Evolutionary conservation across 306 rosid genomes (phyloP).

Genomic region (Hippophae tibetana): DNA sequence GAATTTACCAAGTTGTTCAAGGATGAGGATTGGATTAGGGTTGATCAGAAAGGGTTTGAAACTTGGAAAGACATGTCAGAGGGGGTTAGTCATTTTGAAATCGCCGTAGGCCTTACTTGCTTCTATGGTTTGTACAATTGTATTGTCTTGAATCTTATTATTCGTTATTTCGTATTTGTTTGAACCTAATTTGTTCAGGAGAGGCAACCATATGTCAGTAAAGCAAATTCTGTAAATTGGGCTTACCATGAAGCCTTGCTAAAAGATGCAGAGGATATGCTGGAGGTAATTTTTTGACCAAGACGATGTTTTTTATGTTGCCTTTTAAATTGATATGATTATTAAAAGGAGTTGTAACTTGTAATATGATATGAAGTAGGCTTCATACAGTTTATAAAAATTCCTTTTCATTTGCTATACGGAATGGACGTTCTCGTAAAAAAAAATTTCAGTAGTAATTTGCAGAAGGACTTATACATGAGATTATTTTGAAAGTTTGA

Average conservation of each 20-base stretch:
- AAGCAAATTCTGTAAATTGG: conserved; percentile 28
- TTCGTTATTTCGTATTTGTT: neutral
- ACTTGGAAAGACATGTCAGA: conserved; percentile 44
- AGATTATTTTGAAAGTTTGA: too few species aligned
- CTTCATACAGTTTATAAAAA: too few species aligned
- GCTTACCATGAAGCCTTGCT: conserved; percentile 24
- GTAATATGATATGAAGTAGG: too few species aligned
- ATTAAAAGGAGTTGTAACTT: too few species aligned
- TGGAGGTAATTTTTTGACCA: conserved; percentile 24
- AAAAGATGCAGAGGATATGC: conserved; percentile 23
- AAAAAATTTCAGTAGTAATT: too few species aligned
- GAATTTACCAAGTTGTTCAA: conserved; percentile 18
- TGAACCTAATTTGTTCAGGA: conserved; percentile 26
- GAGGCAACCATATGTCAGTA: conserved; percentile 32
- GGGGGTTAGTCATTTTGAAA: conserved; percentile 22
- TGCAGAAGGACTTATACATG: too few species aligned
- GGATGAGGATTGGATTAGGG: conserved; percentile 13
- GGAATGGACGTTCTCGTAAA: too few species aligned
- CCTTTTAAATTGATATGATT: too few species aligned
- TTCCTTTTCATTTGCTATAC: too few species aligned
- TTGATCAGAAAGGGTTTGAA: conserved; percentile 42
- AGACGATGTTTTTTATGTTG: too few species aligned
- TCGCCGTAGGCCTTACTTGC: neutral
- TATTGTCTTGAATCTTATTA: too few species aligned
- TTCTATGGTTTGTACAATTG: neutral